phyloP scores from a whole-genome alignment of 306 rosid genomes.

The Senna tora region DNA sequence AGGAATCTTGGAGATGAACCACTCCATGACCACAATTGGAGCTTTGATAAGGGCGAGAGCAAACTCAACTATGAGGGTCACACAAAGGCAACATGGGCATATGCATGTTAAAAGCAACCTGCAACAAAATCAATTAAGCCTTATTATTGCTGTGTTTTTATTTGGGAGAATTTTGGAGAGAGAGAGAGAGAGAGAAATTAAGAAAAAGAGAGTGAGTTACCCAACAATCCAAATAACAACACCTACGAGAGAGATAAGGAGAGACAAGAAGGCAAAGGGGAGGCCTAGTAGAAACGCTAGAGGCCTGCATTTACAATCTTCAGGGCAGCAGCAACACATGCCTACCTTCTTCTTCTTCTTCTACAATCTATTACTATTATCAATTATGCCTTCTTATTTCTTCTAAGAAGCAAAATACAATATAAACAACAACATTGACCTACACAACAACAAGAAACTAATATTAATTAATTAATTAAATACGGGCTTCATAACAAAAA shows the following conservation, averaged over 20 bases:
- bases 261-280: constrained; percentile 76
- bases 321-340: constrained; percentile 68
- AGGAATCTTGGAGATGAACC: constrained; percentile 90
- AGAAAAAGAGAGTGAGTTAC: constrained; percentile 39
- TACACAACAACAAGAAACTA: constrained; percentile 37
- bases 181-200: not conserved
- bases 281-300: constrained; percentile 70
- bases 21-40: constrained; percentile 72
- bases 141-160: too few relatives aligned
- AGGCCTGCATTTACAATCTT: constrained; percentile 74
- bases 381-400: constrained; percentile 7
- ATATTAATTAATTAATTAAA: not conserved
- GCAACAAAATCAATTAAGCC: constrained; percentile 25
- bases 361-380: not conserved
- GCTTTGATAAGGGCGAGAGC: constrained; percentile 72
- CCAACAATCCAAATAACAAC: constrained; percentile 73
- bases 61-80: constrained; percentile 74
- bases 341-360: not conserved
- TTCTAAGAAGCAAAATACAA: constrained; percentile 27
- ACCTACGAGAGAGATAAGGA: constrained; percentile 65
- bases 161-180: not conserved
- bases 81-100: constrained; percentile 91
- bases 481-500: not conserved
- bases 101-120: constrained; percentile 72
- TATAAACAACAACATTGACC: constrained; percentile 32